Base-by-base conservation (phyloP, 768 basidiomycete species). In the Rhodosporidiobolus sp. region DNA sequence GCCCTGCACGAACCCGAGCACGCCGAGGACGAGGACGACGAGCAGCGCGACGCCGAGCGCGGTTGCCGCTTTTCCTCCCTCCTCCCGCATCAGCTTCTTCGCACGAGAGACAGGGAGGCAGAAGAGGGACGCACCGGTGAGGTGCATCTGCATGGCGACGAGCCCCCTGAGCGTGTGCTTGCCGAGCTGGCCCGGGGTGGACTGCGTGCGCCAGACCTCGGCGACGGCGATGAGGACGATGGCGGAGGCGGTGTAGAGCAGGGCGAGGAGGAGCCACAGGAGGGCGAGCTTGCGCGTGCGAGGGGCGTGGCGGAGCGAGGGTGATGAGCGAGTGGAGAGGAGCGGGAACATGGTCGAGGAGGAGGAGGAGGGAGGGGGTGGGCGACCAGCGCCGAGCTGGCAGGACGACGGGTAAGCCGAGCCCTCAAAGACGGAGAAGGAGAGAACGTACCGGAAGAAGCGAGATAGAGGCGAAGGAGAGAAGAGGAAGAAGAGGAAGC, bases 221-320 rank as follows among this genome's bases (percentile, higher is more conserved):
- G 58, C 17, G 24, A 54, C 30, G 20, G 28, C 58, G 50, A 67
- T 46, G 57, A 67, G 57, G 58, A 67, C 58, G 49, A 59, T 28
- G n/a, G 35, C 66, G 4, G 58, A 59, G 17, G 66, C 49, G 49
- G 45, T 4, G 58, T 60, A 45, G 58, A 54, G 49, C 35, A 67
- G 45, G 4, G 57, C 38, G 49, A 67, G 34, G 58, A 43, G 6
- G 38, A 14, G n/a, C 54, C 54, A 67, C 5, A 22, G 9, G 50
- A 60, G 17, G 19, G 34, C 43, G 49, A 67, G 58, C n/a, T 30
- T 28, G 34, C 28, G n/a, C 8, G 43, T 53, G 50, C 66, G 66
- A 43, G 30, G 66, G 6, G 10, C 26, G 26, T 10, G 38, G 43
- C 17, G 17, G 17, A 17, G 46, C 9, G 58, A 32, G 26, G 58